Evolutionary conservation across 176 grass and related monocot species (phyloP).

Genomic region (Triticum monococcum): DNA sequence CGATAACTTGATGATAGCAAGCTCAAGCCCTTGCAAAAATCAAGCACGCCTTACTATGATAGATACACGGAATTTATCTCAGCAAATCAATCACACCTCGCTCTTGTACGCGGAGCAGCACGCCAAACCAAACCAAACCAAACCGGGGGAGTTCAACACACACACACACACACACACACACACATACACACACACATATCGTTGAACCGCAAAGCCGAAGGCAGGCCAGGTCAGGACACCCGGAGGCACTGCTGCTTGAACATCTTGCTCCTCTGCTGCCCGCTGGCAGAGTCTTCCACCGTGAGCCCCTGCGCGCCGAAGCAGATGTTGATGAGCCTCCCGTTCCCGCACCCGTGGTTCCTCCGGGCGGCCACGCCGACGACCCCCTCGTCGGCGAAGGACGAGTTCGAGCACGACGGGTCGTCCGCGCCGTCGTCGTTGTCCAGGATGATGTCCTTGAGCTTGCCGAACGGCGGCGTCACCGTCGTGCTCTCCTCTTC

Average conservation of each 20-base stretch:
- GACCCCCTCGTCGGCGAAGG: constrained; percentile 33
- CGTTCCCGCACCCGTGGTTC: constrained; percentile 43
- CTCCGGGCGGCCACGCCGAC: constrained; percentile 25
- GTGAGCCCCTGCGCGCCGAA: constrained; percentile 77
- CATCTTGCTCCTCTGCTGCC: constrained; percentile 51
- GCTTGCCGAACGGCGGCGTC: constrained; percentile 39
- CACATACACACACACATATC: not conserved
- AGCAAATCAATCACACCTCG: not conserved
- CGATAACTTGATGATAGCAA: not conserved
- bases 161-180: not conserved
- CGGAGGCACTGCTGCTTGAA: constrained; percentile 54
- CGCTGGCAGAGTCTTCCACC: constrained; percentile 53
- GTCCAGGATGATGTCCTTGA: constrained; percentile 60
- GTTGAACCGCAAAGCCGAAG: not conserved
- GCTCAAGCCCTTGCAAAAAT: not conserved
- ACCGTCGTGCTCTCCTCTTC: constrained; percentile 34
- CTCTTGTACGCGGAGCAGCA: not conserved
- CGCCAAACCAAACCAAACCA: not conserved
- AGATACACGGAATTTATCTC: not conserved
- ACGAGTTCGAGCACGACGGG: constrained; percentile 71
- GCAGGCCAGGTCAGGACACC: constrained; percentile 39
- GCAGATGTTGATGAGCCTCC: constrained; percentile 84
- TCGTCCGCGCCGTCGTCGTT: constrained; percentile 24
- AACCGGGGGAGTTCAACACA: not conserved
- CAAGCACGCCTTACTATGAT: not conserved